Base-by-base conservation (phyloP, 169 alveolate species). In the Theileria parva region DNA sequence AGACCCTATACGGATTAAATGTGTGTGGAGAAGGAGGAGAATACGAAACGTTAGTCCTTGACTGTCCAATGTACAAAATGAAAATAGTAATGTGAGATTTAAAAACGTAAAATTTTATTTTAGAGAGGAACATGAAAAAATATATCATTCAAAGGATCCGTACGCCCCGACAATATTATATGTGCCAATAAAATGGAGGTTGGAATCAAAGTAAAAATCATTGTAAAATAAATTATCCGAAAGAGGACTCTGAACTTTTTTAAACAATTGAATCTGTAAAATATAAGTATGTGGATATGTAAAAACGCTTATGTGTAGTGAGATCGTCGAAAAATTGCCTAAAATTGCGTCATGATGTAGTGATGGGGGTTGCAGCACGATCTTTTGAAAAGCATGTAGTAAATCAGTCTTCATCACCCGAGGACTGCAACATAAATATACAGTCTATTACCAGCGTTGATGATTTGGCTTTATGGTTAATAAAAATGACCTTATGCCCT, bases 11-110 rank as follows among this genome's bases (percentile, higher is more conserved):
- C 81, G 98, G 98, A 51, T 95, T 98, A 77, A 97, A 97, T 88
- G 96, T 95, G 30, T 97, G 99, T 85, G 99, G 99, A 19, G 99
- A 98, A 91, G 99, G 99, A 0, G 99, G 99, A 12, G 99, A 98
- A 81, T 98, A 95, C 89, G 99, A 98, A 88, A 94, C 98, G n/a
- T 76, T 96, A n/a, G 96, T 97, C 9, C 77, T 96, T 55, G 98
- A 97, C 93, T 95, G 98, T 70, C 97, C 98, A 44, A 69, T 79
- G 37, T 93, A 77, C 63, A 89, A 89, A 74, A 68, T 71, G 48
- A 86, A 74, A 77, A 76, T 89, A 48, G 75, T 76, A 65, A 79
- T 89, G 75, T 81, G 68, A 21, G 91, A 28, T 51, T n/a, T 12
- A 70, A 2, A 6, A n/a, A 7, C 2, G 44, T 50, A 23, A 48